Conservation (phyloP, 805 yeast genomes). For the Suhomyces tanzawaensis region DNA sequence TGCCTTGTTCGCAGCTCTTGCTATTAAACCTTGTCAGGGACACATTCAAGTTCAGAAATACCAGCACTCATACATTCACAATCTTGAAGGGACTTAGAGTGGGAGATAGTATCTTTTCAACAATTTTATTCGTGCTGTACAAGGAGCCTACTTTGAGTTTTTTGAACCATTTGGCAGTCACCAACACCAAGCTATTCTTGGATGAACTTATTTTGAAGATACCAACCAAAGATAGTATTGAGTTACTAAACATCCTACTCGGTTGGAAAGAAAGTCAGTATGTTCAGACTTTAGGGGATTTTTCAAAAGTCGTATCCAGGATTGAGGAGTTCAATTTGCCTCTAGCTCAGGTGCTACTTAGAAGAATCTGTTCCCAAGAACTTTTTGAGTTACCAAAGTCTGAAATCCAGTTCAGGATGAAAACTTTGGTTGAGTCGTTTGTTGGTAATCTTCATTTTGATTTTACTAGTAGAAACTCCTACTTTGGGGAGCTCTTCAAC, state of each 20-base stretch:
- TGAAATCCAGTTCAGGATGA: slow-evolving; percentile 13
- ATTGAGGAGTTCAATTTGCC: slow-evolving; percentile 38
- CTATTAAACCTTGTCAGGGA: slow-evolving; percentile 13
- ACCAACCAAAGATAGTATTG: slow-evolving; percentile 15
- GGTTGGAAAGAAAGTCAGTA: slow-evolving; percentile 3
- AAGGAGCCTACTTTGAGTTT: slow-evolving; percentile 10
- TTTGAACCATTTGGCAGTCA: slow-evolving; percentile 14
- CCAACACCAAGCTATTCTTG: slow-evolving; percentile 19
- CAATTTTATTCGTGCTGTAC: slow-evolving; percentile 6
- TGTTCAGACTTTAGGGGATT: slow-evolving; percentile 13
- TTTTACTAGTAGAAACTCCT: slow-evolving; percentile 30
- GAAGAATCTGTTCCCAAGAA: slow-evolving; percentile 18
- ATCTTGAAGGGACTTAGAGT: slow-evolving; percentile 13
- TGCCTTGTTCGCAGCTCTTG: slow-evolving; percentile 4
- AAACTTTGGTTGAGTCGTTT: slow-evolving; percentile 12
- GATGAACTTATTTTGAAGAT: slow-evolving; percentile 19
- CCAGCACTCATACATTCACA: slow-evolving; percentile 11
- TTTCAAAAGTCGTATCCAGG: slow-evolving; percentile 11
- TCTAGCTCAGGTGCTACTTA: slow-evolving; percentile 27
- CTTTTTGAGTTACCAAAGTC: slow-evolving; percentile 7
- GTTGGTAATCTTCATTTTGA: slow-evolving; percentile 23
- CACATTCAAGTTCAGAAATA: slow-evolving; percentile 12
- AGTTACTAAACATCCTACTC: slow-evolving; percentile 16
- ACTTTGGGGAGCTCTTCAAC: slow-evolving; percentile 40
- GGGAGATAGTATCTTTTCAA: slow-evolving; percentile 4